Evolutionary conservation across 2,329 filamentous ascomycete genomes (phyloP), one percentile per base, ranked within the genome.

Genomic region (Penicillium sp.): DNA sequence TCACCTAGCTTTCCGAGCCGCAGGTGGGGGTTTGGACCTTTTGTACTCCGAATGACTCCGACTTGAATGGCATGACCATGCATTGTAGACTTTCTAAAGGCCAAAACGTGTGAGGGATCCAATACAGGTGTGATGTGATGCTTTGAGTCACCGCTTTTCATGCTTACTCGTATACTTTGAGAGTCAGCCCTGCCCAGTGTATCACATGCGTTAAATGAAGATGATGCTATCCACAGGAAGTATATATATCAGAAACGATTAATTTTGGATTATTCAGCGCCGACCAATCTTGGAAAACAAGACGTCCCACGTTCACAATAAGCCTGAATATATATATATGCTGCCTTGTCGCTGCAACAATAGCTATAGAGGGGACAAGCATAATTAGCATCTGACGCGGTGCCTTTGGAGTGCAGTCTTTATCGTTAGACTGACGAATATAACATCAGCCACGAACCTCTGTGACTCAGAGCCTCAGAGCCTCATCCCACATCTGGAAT

Each of bases 1-100:
- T 52, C 33, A 22, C 41, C 53, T 37, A 14, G 33, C 39, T 45
- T 49, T 57, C 59, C 63, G 59, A 66, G 57, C 61, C 59, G 62
- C 56, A 58, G 31, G 29, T 64, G 54, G 56, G 59, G 58, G 51
- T 50, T 50, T 55, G 59, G 27, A 43, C 45, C 53, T 16, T 48
- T 47, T 29, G 21, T 29, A 46, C 24, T 26, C 24, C 21, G 50
- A 43, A 10, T 19, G 9, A 24, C 33, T 44, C 45, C 48, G 53
- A 31, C 14, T 48, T 11, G 7, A 21, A 48, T 48, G 27, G 39
- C 31, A 47, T 49, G 55, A 52, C 37, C n/a, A 7, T 39, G 49
- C 41, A 44, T 44, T 16, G 31, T 33, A 33, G 5, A 33, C 31
- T 33, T 33, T 31, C 29, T 5, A 1, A 13, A 37, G 33, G 33